Base-by-base conservation (phyloP, 2,329 filamentous ascomycete species). In the Sporothrix euskadiensis region DNA sequence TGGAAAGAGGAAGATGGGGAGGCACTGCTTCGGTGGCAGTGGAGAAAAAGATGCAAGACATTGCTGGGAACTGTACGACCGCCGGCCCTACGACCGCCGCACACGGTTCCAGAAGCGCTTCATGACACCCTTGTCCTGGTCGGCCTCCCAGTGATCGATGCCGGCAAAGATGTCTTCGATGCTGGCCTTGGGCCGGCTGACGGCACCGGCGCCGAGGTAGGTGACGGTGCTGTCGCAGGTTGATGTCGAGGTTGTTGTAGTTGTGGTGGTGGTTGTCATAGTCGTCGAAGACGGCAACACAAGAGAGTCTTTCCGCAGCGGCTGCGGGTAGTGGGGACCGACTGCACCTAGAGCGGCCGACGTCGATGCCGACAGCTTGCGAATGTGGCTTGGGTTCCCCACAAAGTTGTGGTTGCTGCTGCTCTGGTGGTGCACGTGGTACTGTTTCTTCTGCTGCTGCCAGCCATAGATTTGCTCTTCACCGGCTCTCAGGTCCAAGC, bases 401-500 rank as follows among this genome's bases (percentile, higher is more conserved):
- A 76, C 7, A 75, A 70, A 26, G 26, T 76, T 26, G 76, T 22
- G 41, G 54, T 61, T 75, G 71, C 69, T 75, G 71, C 32, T 74
- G 73, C n/a, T 66, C 56, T 26, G 41, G n/a, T 65, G 54, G 52
- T n/a, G 85, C 66, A 65, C 57, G 84, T 47, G 77, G 54, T 76
- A 73, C 76, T 77, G 74, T 77, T 74, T 80, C n/a, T 73, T 78
- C 52, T 77, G 83, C 78, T 77, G 83, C 78, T 91, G 88, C 89
- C 90, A 92, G 57, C 89, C 89, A 78, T 94, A 93, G 19, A 93
- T 86, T 75, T 90, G 86, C 12, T 91, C 89, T 75, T 95, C 92
- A 75, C 90, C 86, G 4, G 91, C 90, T 57, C 94, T 90, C 66
- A 98, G 86, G 80, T 98, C 95, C 0, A 94, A 93, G 65, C 94